These are phyloP conservation scores for Colletotrichum musae DNA, from an alignment of 2,329 filamentous ascomycete genomes.

Conservation along the genomic window DNA sequence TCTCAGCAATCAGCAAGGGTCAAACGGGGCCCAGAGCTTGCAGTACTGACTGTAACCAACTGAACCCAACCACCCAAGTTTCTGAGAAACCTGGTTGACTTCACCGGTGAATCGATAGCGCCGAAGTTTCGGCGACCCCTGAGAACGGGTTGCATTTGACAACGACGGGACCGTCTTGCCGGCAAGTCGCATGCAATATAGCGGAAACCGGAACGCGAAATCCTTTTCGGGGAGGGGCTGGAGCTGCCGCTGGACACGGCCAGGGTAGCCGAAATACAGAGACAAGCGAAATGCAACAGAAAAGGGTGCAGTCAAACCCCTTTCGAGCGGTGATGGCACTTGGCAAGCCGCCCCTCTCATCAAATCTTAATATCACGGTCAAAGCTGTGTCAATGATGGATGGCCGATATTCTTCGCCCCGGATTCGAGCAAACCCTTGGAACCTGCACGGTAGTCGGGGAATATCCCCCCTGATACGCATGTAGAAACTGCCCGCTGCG, in stretches of 20 bases:
- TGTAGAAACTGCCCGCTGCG: constrained; percentile 6
- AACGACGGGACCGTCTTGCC: constrained; percentile 2
- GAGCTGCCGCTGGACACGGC: constrained; percentile 16
- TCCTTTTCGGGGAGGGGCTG: constrained; percentile 19
- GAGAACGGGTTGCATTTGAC: constrained; percentile 11
- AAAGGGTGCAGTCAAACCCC: constrained; percentile 23
- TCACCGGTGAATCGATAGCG: constrained; percentile 28
- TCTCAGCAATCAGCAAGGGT: not conserved
- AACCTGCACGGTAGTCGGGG: constrained; percentile 29
- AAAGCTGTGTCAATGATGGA: not conserved
- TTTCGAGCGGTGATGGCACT: constrained; percentile 26
- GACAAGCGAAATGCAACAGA: constrained; percentile 32
- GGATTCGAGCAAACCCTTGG: constrained; percentile 24
- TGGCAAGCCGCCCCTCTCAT: constrained; percentile 17
- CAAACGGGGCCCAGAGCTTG: too few relatives aligned
- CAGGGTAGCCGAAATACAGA: constrained; percentile 36
- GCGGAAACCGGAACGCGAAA: constrained; percentile 17
- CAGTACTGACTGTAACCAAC: not conserved
- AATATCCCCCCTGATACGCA: constrained; percentile 20
- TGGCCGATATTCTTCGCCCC: constrained; percentile 5
- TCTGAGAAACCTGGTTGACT: constrained; percentile 9
- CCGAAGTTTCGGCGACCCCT: constrained; percentile 35
- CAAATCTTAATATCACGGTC: constrained; percentile 10
- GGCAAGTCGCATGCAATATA: constrained; percentile 18
- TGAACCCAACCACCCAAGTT: not conserved